Evolutionary conservation across 495 filamentous ascomycete genomes (phyloP).

Genomic region (Lindgomyces ingoldianus): DNA sequence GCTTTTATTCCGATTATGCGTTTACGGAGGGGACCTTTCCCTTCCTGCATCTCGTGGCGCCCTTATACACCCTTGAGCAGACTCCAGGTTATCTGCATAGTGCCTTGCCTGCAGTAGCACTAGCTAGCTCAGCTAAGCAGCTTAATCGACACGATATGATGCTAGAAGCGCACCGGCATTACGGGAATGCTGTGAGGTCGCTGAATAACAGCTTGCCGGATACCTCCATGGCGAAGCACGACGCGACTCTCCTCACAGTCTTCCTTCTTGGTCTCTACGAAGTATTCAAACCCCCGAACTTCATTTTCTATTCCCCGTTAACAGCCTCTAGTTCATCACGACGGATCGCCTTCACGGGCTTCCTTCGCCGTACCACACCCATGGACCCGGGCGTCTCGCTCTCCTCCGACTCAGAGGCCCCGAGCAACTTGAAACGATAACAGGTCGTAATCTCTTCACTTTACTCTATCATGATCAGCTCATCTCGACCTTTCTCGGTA

Average conservation of each 20-base stretch:
- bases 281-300: neutral
- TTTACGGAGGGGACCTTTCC: constrained; percentile 10
- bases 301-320: neutral
- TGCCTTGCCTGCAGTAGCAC: constrained; percentile 10
- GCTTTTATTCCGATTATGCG: constrained; percentile 15
- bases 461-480: constrained; percentile 19
- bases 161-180: constrained; percentile 7
- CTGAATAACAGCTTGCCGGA: neutral
- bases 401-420: constrained; percentile 15
- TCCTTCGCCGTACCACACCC: neutral
- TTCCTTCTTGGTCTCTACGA: constrained; percentile 13
- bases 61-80: neutral
- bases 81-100: constrained; percentile 10
- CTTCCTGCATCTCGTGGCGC: constrained; percentile 2
- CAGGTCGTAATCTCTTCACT: constrained; percentile 11
- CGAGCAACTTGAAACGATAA: constrained; percentile 5
- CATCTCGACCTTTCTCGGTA: neutral
- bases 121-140: constrained; percentile 15
- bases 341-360: neutral
- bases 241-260: constrained; percentile 13
- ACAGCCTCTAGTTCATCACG: constrained; percentile 4
- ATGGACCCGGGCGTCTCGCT: constrained; percentile 6
- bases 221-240: constrained; percentile 6
- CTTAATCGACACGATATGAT: constrained; percentile 11
- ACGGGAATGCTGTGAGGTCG: constrained; percentile 11